Evolutionary conservation across 2,329 filamentous ascomycete genomes (phyloP), one percentile per base, ranked within the genome.

Genomic region (Monosporascus sp.): DNA sequence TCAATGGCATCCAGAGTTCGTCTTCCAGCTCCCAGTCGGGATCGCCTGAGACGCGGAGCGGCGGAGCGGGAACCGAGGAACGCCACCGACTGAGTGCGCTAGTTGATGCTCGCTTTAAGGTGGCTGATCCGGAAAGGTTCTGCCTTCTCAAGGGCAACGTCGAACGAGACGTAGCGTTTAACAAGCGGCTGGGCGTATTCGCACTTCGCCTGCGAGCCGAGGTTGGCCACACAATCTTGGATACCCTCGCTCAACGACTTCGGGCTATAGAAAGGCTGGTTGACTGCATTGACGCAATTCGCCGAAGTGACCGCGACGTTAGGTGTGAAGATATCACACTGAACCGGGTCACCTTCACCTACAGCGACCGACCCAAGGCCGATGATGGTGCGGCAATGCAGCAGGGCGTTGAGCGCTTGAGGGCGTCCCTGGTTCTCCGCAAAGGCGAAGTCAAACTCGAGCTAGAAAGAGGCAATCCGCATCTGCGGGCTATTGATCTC

Each of bases 221-320:
- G 2, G 79, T 87, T 46, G 85, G 85, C 20, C 72, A 75, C 45
- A 75, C 84, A 1, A 76, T 87, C 16, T 68, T 90, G 4, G 75
- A 78, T 4, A 72, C 76, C n/a, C 74, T 91, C 20, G 74, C 77
- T 56, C 74, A 78, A 49, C 78, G 85, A 27, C 74, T 91, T 46
- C 79, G 82, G 59, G 81, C 84, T 14, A 81, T 94, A 53, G 83
- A 88, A 62, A 81, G 86, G 20, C 77, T 94, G 27, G 84, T 90
- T 40, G 79, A 80, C 44, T 89, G 89, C 62, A 75, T 91, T 26
- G 79, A 84, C 45, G 83, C 86, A 1, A 80, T 92, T 57, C 75
- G 82, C 52, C 73, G 76, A 57, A 75, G 81, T 59, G 73, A 75
- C 47, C 76, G 75, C 17, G 75, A 78, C 50, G 78, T 88, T 37